phyloP scores from a whole-genome alignment of 768 basidiomycete species.

The Leccinum pellstonianum region DNA sequence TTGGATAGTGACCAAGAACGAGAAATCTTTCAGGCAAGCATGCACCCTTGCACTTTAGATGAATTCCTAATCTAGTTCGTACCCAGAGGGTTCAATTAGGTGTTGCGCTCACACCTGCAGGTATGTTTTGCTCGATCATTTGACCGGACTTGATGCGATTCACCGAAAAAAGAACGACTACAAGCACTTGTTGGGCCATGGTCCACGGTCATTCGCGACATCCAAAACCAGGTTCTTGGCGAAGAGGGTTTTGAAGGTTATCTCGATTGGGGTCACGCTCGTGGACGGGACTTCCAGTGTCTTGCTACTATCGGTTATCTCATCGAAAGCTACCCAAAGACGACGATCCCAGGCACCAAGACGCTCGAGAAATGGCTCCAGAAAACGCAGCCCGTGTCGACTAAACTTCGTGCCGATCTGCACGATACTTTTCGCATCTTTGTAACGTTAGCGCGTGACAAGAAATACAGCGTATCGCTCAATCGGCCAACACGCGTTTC shows the following conservation, averaged over 20 bases:
- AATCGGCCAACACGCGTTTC: slow-evolving; percentile 37
- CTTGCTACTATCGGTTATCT: slow-evolving; percentile 38
- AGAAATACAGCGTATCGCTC: slow-evolving; percentile 33
- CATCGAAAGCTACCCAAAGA: slow-evolving; percentile 32
- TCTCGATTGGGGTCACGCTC: slow-evolving; percentile 43
- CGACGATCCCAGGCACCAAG: slow-evolving; percentile 25
- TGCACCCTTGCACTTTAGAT: background rate
- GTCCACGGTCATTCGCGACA: slow-evolving; percentile 41
- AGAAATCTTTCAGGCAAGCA: slow-evolving; percentile 59
- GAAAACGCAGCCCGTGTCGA: slow-evolving; percentile 25
- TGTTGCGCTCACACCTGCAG: slow-evolving; percentile 48
- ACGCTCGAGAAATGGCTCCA: slow-evolving; percentile 40
- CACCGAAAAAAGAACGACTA: slow-evolving; percentile 41
- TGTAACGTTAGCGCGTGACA: slow-evolving; percentile 33
- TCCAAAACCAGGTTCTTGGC: slow-evolving; percentile 37
- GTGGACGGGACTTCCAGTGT: slow-evolving; percentile 48
- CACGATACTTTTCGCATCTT: slow-evolving; percentile 37
- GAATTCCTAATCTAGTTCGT: background rate
- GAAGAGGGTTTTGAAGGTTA: slow-evolving; percentile 38
- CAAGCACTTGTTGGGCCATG: slow-evolving; percentile 49
- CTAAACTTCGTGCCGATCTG: slow-evolving; percentile 28
- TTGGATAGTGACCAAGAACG: slow-evolving; percentile 55
- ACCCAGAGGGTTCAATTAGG: slow-evolving; percentile 51
- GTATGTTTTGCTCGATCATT: slow-evolving; percentile 25
- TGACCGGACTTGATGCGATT: background rate